Evolutionary conservation across 441 rosid species (phyloP), one percentile per base, ranked within the genome.

Genomic region (Adansonia gregorii): DNA sequence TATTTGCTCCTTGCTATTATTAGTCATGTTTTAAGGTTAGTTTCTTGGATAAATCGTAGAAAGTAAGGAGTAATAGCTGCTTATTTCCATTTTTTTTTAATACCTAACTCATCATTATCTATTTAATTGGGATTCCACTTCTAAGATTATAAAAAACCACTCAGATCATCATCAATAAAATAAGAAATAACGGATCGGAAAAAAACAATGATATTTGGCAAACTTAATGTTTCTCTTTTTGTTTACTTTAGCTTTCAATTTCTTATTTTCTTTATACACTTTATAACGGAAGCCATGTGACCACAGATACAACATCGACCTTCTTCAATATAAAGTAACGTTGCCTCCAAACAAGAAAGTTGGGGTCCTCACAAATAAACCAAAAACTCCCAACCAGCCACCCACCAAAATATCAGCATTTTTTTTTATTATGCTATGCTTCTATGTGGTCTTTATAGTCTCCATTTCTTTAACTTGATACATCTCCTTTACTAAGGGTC

Each of bases 241-340:
- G 73, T 79, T 85, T 83, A 81, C 82, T 59, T 5, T 24, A 68
- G 64, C 72, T 6, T 19, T 79, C 64, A 79, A 77, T 81, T 39
- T 11, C 76, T 43, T 14, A 54, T 56, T 27, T 3, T 51, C 64
- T 69, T 72, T 12, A n/a, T 49, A 67, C 12, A 31, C 83, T 78
- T 82, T 78, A 73, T 75, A 64, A 64, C 54, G 83, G 74, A 75
- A 78, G 78, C 17, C 87, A 80, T 83, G 88, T 82, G 90, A 85
- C 45, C 66, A 2, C 51, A 60, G 46, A 60, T 71, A 8, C 61
- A 61, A 7, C 67, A 52, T 45, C 55, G 54, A 20, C 48, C 55
- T 22, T 39, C 76, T 15, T 59, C 79, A 61, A 75, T 83, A 80
- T 76, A 80, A 74, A 75, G 73, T 22, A 61, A 22, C 35, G 3